phyloP scores from a whole-genome alignment of 441 rosid genomes.

The Eruca vesicaria region DNA sequence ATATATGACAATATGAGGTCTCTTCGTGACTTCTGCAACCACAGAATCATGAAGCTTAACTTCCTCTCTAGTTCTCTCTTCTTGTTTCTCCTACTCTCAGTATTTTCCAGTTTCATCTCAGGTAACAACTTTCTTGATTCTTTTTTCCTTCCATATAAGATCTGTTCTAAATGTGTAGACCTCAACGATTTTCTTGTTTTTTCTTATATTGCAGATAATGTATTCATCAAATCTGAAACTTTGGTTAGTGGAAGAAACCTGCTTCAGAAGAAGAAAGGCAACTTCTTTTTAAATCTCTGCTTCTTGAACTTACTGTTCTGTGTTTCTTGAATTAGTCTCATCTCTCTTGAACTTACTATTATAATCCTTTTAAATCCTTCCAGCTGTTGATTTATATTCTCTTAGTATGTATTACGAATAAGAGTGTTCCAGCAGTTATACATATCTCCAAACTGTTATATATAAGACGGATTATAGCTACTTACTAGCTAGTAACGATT shows the following conservation, averaged over 20 bases:
- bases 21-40: slow-evolving; percentile 2
- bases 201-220: slow-evolving; percentile 22
- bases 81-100: slow-evolving; percentile 15
- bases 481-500: not conserved
- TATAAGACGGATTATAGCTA: not conserved
- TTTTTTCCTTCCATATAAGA: not conserved
- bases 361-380: not conserved
- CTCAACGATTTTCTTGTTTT: not conserved
- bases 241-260: slow-evolving; percentile 28
- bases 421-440: not conserved
- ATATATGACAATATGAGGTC: slow-evolving; percentile 20
- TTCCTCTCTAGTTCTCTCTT: slow-evolving; percentile 26
- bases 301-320: not conserved
- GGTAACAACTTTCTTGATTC: slow-evolving; percentile 18
- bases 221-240: slow-evolving; percentile 28
- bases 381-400: not conserved
- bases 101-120: slow-evolving; percentile 30
- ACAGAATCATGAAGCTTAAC: slow-evolving; percentile 28
- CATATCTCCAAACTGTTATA: not conserved
- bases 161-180: not conserved
- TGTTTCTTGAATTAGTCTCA: not conserved
- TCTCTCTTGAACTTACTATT: not conserved
- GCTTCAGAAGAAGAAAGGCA: slow-evolving; percentile 31
- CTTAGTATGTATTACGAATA: not conserved
- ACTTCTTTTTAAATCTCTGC: not conserved